Evolutionary conservation across 2,329 filamentous ascomycete genomes (phyloP), one percentile per base, ranked within the genome.

Genomic region (Grosmannia clavigera): DNA sequence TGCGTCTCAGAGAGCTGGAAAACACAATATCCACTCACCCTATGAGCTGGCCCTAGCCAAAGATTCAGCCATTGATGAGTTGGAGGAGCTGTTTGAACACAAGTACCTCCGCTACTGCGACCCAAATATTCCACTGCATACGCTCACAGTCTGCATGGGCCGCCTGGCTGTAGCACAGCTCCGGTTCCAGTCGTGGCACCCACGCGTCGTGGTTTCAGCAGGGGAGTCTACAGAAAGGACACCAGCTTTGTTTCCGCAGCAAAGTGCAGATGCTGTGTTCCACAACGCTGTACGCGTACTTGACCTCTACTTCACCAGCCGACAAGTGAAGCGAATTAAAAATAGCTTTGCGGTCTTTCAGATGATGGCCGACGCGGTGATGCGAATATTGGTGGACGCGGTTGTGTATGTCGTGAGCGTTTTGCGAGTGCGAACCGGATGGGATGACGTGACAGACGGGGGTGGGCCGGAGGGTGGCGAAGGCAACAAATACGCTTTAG

Each of bases 351-450:
- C 69, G 6, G 67, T 68, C 0, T 64, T 65, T 3, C 70, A 70
- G 9, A 52, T 72, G 12, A 65, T 70, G 22, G 64, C 66, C 1
- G 68, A 72, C 12, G 55, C 69, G 29, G 68, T 66, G 1, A 61
- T 65, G 9, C 67, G 64, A 25, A 61, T 62, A 3, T 65, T 69
- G 5, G 60, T 71, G n/a, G 70, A 72, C 12, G 69, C 68, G 0
- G 68, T 66, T 25, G 67, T 72, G 7, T 71, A 69, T 7, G 62
- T 71, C 0, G 58, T 70, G 0, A 70, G 68, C n/a, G 68, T 71
- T 1, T 61, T 72, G 10, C 66, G 68, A 3, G 38, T 52, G 1
- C 62, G 69, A 1, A 54, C n/a, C 19, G 27, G 3, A 7, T 5
- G 6, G 25, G 50, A 52, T 6, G 50, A 27, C 10, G 22, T 14